phyloP scores from a whole-genome alignment of 805 yeast genomes.

The Jamesozyma lodderae region DNA sequence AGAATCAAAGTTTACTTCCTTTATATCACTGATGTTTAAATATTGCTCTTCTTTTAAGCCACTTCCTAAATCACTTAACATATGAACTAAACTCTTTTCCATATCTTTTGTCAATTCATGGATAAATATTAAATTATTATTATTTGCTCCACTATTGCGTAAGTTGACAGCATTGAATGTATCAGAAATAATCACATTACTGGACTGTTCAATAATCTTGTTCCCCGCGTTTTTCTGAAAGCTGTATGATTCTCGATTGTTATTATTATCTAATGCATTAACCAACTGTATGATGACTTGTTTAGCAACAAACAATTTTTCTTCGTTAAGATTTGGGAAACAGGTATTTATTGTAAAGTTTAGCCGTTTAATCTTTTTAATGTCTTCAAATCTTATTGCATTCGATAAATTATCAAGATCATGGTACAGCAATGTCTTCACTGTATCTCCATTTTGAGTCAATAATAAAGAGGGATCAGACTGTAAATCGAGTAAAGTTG shows the following conservation, averaged over 20 bases:
- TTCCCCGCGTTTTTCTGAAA: neutral
- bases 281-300: neutral
- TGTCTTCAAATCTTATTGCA: conserved; percentile 10
- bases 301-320: neutral
- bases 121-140: conserved; percentile 1
- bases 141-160: too few species aligned
- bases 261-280: conserved; percentile 1
- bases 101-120: conserved; percentile 13
- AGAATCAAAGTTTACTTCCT: conserved; percentile 4
- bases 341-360: conserved; percentile 8
- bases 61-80: conserved; percentile 22
- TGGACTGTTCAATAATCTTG: conserved; percentile 15
- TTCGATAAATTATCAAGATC: conserved; percentile 5
- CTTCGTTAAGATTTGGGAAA: neutral
- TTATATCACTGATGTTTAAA: too few species aligned
- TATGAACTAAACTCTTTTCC: conserved; percentile 11
- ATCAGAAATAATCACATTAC: conserved; percentile 13
- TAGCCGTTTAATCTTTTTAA: conserved; percentile 7
- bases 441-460: conserved; percentile 1
- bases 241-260: neutral
- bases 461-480: conserved; percentile 9
- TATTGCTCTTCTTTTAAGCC: too few species aligned
- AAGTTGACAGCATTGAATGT: neutral
- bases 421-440: conserved; percentile 6
- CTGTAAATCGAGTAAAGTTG: conserved; percentile 9